These are phyloP conservation scores for Didymella lethalis DNA, from an alignment of 2,329 filamentous ascomycete species.

Conservation along the genomic window DNA sequence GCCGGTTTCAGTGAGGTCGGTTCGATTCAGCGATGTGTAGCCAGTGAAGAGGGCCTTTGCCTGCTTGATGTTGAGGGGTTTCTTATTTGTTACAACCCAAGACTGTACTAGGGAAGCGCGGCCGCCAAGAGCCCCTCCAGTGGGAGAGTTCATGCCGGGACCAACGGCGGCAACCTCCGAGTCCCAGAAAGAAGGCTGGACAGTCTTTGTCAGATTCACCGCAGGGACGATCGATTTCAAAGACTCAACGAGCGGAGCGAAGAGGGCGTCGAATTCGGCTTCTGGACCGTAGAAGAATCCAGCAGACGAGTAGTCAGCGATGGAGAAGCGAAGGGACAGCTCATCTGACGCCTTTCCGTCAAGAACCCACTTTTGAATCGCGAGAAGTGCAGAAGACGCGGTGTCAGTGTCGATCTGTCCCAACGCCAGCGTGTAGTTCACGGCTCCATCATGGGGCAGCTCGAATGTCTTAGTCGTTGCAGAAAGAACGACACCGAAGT, in stretches of 20 bases:
- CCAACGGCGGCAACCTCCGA: conserved; percentile 19
- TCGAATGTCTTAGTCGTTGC: conserved; percentile 20
- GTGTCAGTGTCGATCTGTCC: conserved; percentile 4
- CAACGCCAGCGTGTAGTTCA: conserved; percentile 20
- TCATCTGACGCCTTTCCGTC: conserved; percentile 22
- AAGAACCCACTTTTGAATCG: conserved; percentile 26
- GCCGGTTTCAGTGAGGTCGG: conserved; percentile 25
- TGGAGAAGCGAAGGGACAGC: conserved; percentile 25
- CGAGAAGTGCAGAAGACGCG: conserved; percentile 20
- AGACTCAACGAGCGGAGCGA: conserved; percentile 22
- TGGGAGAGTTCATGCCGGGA: conserved; percentile 23
- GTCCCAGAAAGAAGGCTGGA: conserved; percentile 29
- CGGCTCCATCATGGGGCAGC: conserved; percentile 15
- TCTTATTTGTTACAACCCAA: conserved; percentile 23
- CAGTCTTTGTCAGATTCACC: conserved; percentile 21
- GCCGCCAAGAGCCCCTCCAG: conserved; percentile 26
- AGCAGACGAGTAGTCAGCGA: conserved; percentile 17
- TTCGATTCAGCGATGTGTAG: conserved; percentile 26
- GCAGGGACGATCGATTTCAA: conserved; percentile 11
- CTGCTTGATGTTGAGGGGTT: conserved; percentile 22
- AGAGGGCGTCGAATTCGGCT: conserved; percentile 20
- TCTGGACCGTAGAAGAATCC: conserved; percentile 27
- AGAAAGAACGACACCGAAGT: conserved; percentile 22
- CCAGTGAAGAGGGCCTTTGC: conserved; percentile 23
- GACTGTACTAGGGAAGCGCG: conserved; percentile 29